Base-by-base conservation (phyloP, 257 asterid genomes). In the Verbascum thapsus region DNA sequence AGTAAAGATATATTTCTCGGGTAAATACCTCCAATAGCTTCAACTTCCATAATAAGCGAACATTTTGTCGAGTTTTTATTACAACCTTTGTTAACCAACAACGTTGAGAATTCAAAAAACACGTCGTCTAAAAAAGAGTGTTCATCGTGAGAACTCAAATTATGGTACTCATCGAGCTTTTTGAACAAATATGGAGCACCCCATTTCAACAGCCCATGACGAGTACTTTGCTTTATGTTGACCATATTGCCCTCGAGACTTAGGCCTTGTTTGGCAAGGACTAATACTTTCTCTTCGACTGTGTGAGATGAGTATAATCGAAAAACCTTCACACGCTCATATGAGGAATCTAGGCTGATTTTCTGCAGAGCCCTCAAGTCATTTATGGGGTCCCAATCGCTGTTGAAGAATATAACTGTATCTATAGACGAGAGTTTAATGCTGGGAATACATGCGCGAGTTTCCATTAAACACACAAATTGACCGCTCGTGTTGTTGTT, bases 311-410 rank as follows among this genome's bases (percentile, higher is more conserved):
- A 80, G 71, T 82, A 87, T 13, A 87, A 45, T 10, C 94, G 90
- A 52, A 87, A 80, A 49, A 85, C 72, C 73, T 82, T 82, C 68
- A 87, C 73, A 35, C 67, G 72, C 59, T 87, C 73, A 12, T 62
- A 74, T 55, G 72, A 75, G 22, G 94, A 82, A 58, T 70, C 65
- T 49, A 84, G 68, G 10, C 71, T 61, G 58, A 84, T 64, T 81
- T 37, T 82, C 67, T 75, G 81, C 69, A 85, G 73, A 50, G 85
- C 81, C 71, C 75, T 82, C 53, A 84, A 64, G 66, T 87, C 94
- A 64, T 77, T 82, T 45, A 50, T 42, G 35, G 95, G 88, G 50
- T 84, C 88, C 85, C 86, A 84, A 70, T 82, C 85, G 72, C 88
- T 82, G 75, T 82, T 80, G 74, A 84, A 84, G 42, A 84, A 43